Evolutionary conservation across 768 basidiomycete genomes (phyloP).

Genomic region (Boletus fagicola): DNA sequence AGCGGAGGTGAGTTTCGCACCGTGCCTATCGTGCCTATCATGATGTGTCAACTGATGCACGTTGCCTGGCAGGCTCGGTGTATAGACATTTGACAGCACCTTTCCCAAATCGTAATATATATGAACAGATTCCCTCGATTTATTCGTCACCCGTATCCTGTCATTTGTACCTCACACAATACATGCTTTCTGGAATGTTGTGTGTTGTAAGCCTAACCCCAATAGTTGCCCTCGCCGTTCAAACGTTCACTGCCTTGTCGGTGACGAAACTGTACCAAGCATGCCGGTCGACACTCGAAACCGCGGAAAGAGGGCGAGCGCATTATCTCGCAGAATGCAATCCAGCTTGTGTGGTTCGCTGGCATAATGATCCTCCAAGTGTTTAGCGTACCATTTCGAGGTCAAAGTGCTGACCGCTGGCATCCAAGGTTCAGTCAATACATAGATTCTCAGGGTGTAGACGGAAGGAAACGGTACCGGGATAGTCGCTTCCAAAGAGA

Average conservation of each 20-base stretch:
- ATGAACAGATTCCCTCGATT: slow-evolving; percentile 25
- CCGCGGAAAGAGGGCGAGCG: slow-evolving; percentile 50
- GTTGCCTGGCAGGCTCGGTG: slow-evolving; percentile 51
- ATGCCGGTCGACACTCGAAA: slow-evolving; percentile 9
- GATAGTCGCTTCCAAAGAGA: slow-evolving; percentile 75
- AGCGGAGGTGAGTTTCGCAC: slow-evolving; percentile 57
- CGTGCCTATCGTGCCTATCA: not conserved
- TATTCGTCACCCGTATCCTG: slow-evolving; percentile 23
- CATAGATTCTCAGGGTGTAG: not conserved
- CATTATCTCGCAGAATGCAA: slow-evolving; percentile 48
- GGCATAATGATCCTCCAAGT: slow-evolving; percentile 49
- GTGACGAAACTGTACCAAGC: not conserved
- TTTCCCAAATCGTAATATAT: slow-evolving; percentile 20
- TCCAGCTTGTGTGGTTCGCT: slow-evolving; percentile 39
- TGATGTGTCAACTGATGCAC: slow-evolving; percentile 4
- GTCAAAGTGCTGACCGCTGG: slow-evolving; percentile 58
- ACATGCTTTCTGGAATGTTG: slow-evolving; percentile 18
- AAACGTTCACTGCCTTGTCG: not conserved
- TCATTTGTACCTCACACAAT: slow-evolving; percentile 29
- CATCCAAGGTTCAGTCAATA: slow-evolving; percentile 1
- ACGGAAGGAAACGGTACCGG: slow-evolving; percentile 44
- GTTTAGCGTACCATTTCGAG: slow-evolving; percentile 59
- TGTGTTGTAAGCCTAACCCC: slow-evolving; percentile 7
- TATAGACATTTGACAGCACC: slow-evolving; percentile 37
- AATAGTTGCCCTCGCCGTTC: not conserved